These are phyloP conservation scores for Pulveroboletus sp. DNA, from an alignment of 768 basidiomycete species.

Conservation along the genomic window DNA sequence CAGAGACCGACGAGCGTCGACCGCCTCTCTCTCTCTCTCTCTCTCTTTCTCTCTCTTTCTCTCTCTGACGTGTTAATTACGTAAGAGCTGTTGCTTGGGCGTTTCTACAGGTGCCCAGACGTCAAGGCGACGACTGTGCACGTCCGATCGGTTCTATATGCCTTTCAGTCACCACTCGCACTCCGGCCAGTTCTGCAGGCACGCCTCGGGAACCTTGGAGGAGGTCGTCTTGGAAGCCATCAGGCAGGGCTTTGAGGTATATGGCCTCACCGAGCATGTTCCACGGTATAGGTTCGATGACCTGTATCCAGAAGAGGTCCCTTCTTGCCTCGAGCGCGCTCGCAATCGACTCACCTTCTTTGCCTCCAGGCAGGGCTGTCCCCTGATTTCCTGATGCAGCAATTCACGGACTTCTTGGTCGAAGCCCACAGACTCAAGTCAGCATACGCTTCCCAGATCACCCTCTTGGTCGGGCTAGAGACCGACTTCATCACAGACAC, in stretches of 20 bases:
- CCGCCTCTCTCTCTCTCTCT: too few relatives aligned
- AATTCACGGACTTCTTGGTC: conserved; percentile 68
- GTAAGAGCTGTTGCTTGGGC: conserved; percentile 7
- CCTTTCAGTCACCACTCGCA: conserved; percentile 85
- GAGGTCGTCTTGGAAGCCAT: conserved; percentile 82
- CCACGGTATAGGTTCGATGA: conserved; percentile 80
- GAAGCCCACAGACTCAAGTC: conserved; percentile 77
- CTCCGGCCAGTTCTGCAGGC: conserved; percentile 91
- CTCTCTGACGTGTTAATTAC: conserved; percentile 11
- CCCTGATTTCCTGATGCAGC: conserved; percentile 46
- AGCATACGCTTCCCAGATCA: conserved; percentile 58
- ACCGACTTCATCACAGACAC: conserved; percentile 77
- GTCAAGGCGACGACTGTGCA: too few relatives aligned
- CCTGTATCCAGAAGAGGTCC: conserved; percentile 94
- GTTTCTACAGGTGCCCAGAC: neutral
- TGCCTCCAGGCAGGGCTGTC: conserved; percentile 49
- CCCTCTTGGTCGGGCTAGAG: conserved; percentile 84
- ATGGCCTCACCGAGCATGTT: conserved; percentile 88
- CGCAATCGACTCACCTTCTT: conserved; percentile 12
- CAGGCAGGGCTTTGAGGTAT: conserved; percentile 68
- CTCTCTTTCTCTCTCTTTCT: too few relatives aligned
- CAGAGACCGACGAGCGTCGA: too few relatives aligned
- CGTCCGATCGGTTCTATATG: conserved; percentile 29
- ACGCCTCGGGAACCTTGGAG: conserved; percentile 77
- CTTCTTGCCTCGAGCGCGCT: conserved; percentile 7